phyloP scores from a whole-genome alignment of 169 alveolate species.

The Cryptosporidium baileyi region DNA sequence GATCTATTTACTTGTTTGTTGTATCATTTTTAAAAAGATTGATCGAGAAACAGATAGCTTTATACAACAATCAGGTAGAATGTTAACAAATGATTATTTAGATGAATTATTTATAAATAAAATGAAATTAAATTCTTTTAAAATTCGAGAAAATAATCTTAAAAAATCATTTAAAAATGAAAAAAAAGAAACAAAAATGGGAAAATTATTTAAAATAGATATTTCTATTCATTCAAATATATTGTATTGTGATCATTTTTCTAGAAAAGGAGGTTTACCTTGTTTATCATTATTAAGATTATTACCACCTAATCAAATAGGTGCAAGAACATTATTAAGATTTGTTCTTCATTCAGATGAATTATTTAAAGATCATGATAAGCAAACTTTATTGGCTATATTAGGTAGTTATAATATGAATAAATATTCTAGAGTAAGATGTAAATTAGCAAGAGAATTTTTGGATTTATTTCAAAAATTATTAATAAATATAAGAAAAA shows the following conservation, averaged over 20 bases:
- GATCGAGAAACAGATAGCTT: background rate
- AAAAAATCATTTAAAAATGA: background rate
- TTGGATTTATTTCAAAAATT: constrained; percentile 5
- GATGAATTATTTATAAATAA: constrained; percentile 2
- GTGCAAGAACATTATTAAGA: constrained; percentile 51
- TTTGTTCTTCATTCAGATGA: constrained; percentile 25
- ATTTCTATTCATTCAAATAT: constrained; percentile 8
- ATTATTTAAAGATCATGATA: constrained; percentile 23
- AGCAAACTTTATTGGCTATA: background rate
- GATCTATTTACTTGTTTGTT: constrained; percentile 5
- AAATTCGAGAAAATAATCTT: background rate
- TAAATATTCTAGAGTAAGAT: constrained; percentile 14
- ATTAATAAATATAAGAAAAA: constrained; percentile 6
- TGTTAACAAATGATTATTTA: constrained; percentile 46
- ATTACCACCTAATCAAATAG: constrained; percentile 37
- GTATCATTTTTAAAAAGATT: background rate
- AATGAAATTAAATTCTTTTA: background rate
- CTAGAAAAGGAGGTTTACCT: constrained; percentile 58
- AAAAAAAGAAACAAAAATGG: background rate
- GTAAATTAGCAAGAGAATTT: constrained; percentile 10
- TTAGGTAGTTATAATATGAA: constrained; percentile 30
- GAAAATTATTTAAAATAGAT: constrained; percentile 8
- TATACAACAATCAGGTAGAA: constrained; percentile 58
- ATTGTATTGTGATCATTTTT: constrained; percentile 37
- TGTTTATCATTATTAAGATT: constrained; percentile 32